These are phyloP conservation scores for Bauhinia variegata DNA, from an alignment of 306 rosid genomes.

Conservation along the genomic window DNA sequence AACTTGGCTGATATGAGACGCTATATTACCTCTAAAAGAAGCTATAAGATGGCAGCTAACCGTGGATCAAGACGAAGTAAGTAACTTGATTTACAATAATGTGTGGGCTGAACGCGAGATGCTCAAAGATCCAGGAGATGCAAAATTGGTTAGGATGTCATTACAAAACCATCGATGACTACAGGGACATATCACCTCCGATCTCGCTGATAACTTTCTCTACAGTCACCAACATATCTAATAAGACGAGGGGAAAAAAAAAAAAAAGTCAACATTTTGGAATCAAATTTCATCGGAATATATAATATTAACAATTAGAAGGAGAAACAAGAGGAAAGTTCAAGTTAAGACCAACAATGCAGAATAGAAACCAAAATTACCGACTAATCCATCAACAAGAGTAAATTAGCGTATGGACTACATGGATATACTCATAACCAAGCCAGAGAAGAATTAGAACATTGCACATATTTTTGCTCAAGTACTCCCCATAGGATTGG, in stretches of 20 bases:
- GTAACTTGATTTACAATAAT: constrained; percentile 4
- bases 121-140: constrained; percentile 27
- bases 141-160: constrained; percentile 30
- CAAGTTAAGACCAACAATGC: constrained; percentile 17
- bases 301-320: constrained; percentile 1
- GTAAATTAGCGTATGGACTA: background rate
- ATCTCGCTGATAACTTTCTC: constrained; percentile 76
- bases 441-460: constrained; percentile 27
- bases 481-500: constrained; percentile 4
- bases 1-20: background rate
- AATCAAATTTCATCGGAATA: background rate
- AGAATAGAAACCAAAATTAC: constrained; percentile 1
- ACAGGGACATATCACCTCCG: constrained; percentile 63
- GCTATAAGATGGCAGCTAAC: constrained; percentile 2
- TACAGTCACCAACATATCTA: constrained; percentile 86
- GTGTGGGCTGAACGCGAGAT: constrained; percentile 12
- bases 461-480: background rate
- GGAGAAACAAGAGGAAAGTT: constrained; percentile 16
- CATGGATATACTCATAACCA: constrained; percentile 20
- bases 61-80: background rate
- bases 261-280: constrained; percentile 8
- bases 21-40: constrained; percentile 8
- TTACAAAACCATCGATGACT: constrained; percentile 37
- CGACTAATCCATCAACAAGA: background rate
- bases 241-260: constrained; percentile 19